Base-by-base conservation (phyloP, 805 yeast genomes). In the Komagataella phaffii region DNA sequence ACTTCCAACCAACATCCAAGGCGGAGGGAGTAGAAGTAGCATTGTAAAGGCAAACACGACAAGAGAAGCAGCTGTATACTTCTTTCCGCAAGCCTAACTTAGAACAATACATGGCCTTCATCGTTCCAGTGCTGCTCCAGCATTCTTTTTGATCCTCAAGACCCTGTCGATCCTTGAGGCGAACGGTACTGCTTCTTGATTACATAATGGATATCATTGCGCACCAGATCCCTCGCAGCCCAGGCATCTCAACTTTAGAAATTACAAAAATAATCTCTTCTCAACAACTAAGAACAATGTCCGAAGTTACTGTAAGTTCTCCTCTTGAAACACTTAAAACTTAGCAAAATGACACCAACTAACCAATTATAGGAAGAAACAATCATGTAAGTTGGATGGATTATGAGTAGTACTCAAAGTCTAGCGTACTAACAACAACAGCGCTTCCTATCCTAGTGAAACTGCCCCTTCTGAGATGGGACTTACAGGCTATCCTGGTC, bases 401-500 rank as follows among this genome's bases (percentile, higher is more conserved):
- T 30, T 54, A 36, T n/a, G 14, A 54, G 54, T 50, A 53, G 48
- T 55, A 48, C 17, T 12, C 12, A 30, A 40, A 19, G 10, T 1
- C 23, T 51, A 17, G 43, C 30, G 45, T 30, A 44, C 50, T 19
- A 50, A 18, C 23, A 6, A n/a, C 21, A 14, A n/a, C 46, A 63
- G 65, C 47, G 76, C 72, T 23, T 81, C 89, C n/a, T 85, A 74
- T 64, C 93, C 95, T 24, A 90, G 85, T 63, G 68, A 63, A 17
- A 74, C 80, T 49, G 81, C 85, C n/a, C 75, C 79, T 19, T 77
- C 80, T 17, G 66, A 77, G 4, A 49, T 58, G 24, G 65, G 67
- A 17, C 79, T 77, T 55, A 72, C 86, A 23, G 97, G 97, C 3
- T 83, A 80, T 66, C 88, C 95, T 24, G 95, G 96, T 30, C 80